Evolutionary conservation across 768 basidiomycete genomes (phyloP).

Genomic region (Suillus fuscotomentosus): DNA sequence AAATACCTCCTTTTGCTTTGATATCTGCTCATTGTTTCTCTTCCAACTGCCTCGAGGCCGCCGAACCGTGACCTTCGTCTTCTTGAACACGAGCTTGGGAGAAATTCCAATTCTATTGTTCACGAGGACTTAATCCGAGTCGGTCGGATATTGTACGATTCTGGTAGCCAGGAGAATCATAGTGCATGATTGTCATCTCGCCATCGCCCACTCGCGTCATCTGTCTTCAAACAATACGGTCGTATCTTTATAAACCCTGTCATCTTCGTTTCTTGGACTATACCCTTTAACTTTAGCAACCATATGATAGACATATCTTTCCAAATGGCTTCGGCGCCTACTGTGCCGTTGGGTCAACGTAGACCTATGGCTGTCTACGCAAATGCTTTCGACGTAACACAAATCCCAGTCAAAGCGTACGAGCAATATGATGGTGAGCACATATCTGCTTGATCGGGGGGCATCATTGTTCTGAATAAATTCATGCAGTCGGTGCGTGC

Average conservation of each 20-base stretch:
- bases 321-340: not conserved
- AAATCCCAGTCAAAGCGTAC: constrained; percentile 28
- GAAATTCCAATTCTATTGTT: constrained; percentile 3
- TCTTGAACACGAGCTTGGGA: constrained; percentile 7
- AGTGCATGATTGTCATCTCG: not conserved
- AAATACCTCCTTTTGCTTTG: not conserved
- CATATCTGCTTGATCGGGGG: not conserved
- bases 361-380: constrained; percentile 21
- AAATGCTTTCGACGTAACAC: constrained; percentile 32
- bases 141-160: constrained; percentile 3
- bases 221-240: not conserved
- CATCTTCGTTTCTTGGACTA: not conserved
- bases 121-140: constrained; percentile 4
- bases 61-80: not conserved
- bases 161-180: not conserved
- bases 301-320: not conserved
- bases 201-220: not conserved
- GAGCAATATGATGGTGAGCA: constrained; percentile 34
- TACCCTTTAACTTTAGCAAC: too few species aligned
- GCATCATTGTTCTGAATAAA: constrained; percentile 6
- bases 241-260: not conserved
- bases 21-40: not conserved
- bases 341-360: constrained; percentile 1
- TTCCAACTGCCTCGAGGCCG: not conserved
- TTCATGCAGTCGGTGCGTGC: constrained; percentile 3